Evolutionary conservation across 495 filamentous ascomycete genomes (phyloP).

Genomic region (Podospora pseudoanserina): DNA sequence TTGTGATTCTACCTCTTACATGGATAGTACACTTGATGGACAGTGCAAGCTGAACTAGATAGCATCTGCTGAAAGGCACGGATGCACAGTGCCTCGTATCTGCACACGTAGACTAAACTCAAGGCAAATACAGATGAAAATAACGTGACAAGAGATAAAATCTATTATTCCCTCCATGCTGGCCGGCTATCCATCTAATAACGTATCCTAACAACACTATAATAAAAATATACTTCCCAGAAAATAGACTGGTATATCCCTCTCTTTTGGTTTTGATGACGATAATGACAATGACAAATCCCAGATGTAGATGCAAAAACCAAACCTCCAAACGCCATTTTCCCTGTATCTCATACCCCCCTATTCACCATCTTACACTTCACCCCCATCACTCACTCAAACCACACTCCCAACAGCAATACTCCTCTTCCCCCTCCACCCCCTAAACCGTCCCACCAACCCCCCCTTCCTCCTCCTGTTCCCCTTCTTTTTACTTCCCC

Average conservation of each 20-base stretch:
- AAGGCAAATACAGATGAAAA: too few relatives aligned
- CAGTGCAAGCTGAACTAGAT: too few relatives aligned
- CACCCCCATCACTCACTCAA: slow-evolving; percentile 1
- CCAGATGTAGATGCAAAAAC: neutral
- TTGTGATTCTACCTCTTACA: too few relatives aligned
- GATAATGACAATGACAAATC: neutral
- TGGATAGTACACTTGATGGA: too few relatives aligned
- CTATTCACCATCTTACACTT: neutral
- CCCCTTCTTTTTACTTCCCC: neutral
- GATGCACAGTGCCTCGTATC: too few relatives aligned
- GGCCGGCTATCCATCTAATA: neutral
- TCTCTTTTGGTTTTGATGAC: neutral
- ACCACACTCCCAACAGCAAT: slow-evolving; percentile 25
- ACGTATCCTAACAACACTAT: neutral
- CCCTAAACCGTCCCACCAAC: neutral
- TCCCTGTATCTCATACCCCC: neutral
- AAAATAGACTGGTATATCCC: neutral
- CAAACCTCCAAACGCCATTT: neutral
- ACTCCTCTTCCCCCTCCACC: slow-evolving; percentile 9
- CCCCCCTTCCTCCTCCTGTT: slow-evolving; percentile 2
- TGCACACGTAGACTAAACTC: too few relatives aligned
- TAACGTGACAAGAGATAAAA: too few relatives aligned
- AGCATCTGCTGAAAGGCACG: too few relatives aligned
- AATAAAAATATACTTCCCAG: neutral
- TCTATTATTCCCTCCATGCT: neutral